A percentile compares a stretch with the other conserved stretches of the same genome.
phyloP scores from a whole-genome alignment of 75 land plant species.

The Selaginella tamariscina region DNA sequence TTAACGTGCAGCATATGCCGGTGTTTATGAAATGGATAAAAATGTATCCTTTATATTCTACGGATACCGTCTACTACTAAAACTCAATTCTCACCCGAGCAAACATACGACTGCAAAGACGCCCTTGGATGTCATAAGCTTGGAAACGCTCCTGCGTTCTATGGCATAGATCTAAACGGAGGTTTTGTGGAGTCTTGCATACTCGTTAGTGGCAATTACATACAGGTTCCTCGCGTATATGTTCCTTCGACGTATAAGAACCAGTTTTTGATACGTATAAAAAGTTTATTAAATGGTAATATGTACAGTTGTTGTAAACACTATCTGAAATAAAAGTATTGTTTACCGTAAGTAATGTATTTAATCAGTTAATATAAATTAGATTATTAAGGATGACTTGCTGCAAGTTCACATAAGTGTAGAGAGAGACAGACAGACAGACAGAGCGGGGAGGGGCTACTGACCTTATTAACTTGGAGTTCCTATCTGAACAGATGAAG shows the following conservation, averaged over 20 bases:
- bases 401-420: no score
- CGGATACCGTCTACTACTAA: conserved; percentile 75
- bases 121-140: conserved; percentile 51
- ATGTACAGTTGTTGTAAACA: not conserved
- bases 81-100: conserved; percentile 71
- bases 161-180: conserved; percentile 47
- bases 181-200: conserved; percentile 63
- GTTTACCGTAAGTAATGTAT: no score
- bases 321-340: no score
- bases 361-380: no score
- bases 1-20: conserved; percentile 68
- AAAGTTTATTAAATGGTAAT: not conserved
- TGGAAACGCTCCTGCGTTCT: conserved; percentile 62
- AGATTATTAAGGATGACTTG: no score
- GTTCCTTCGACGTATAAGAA: conserved; percentile 41
- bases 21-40: conserved; percentile 84
- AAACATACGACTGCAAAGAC: conserved; percentile 53
- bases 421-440: no score
- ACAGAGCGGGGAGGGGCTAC: no score
- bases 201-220: conserved; percentile 60
- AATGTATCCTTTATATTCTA: conserved; percentile 80
- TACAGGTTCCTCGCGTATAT: conserved; percentile 60
- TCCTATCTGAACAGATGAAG: conserved; percentile 58
- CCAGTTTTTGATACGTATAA: not conserved
- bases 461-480: no score